A percentile compares a stretch with the other conserved stretches of the same genome.
These are phyloP conservation scores for Planoprotostelium fungivorum DNA, from an alignment of 78 protist genomes.

Conservation along the genomic window DNA sequence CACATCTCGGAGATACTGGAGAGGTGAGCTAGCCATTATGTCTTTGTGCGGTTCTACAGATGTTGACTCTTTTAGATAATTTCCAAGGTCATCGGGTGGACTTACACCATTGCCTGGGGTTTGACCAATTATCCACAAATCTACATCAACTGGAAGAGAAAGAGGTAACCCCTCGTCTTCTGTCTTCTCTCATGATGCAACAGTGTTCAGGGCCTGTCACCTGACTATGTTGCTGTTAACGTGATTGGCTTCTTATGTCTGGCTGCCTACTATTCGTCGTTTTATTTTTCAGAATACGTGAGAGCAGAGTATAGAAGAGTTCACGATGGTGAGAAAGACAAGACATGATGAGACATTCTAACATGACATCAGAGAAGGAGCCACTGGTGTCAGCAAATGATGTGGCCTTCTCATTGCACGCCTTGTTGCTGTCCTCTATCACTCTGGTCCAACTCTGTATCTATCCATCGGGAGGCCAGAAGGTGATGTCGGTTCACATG, in stretches of 20 bases:
- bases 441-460: constrained; percentile 10
- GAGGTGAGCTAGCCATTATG: background rate
- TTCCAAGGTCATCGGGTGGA: constrained; percentile 1
- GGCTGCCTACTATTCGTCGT: background rate
- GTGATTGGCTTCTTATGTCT: background rate
- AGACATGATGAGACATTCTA: no score
- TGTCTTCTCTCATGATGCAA: background rate
- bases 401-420: constrained; percentile 49
- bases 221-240: background rate
- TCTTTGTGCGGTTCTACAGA: background rate
- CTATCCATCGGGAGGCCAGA: no score
- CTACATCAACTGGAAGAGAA: background rate
- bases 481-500: no score
- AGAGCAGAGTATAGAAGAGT: background rate
- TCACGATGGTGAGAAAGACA: background rate
- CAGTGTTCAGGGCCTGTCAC: constrained; percentile 1
- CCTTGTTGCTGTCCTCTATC: constrained; percentile 6
- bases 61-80: background rate
- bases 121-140: constrained; percentile 3
- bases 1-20: background rate
- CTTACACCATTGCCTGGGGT: background rate
- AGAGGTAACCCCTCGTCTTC: background rate
- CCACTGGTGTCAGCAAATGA: constrained; percentile 12
- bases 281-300: background rate
- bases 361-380: background rate